Percentiles rank a stretch among this genome's conserved stretches.
phyloP scores from a whole-genome alignment of 2,329 filamentous ascomycete species.

The Colletotrichum trifolii region DNA sequence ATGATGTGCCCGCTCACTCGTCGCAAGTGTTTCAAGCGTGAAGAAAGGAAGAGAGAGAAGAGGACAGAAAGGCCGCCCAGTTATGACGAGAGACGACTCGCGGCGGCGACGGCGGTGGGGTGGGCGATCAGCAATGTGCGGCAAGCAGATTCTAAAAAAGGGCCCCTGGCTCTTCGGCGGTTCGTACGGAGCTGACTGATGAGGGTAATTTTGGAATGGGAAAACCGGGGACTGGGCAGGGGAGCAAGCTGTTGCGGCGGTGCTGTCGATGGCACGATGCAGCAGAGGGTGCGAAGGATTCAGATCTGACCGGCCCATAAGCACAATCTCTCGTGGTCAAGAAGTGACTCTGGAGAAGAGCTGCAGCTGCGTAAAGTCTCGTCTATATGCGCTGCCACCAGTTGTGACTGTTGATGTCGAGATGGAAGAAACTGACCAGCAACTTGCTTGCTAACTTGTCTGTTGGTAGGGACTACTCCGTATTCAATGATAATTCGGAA shows the following conservation, averaged over 20 bases:
- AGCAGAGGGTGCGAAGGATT: too few relatives aligned
- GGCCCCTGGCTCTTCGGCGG: neutral
- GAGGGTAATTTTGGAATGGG: neutral
- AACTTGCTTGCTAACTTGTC: too few relatives aligned
- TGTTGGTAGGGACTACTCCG: too few relatives aligned
- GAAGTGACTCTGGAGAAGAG: too few relatives aligned
- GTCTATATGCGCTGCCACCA: too few relatives aligned
- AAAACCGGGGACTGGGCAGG: slow-evolving; percentile 13
- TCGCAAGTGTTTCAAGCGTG: neutral
- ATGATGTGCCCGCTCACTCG: slow-evolving; percentile 1
- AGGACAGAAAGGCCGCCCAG: slow-evolving; percentile 3
- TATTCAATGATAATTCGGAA: slow-evolving; percentile 9
- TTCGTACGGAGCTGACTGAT: slow-evolving; percentile 19
- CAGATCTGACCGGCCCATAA: too few relatives aligned
- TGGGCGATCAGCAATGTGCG: slow-evolving; percentile 13
- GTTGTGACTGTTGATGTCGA: too few relatives aligned
- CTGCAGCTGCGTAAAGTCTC: too few relatives aligned
- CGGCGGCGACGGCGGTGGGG: slow-evolving; percentile 3
- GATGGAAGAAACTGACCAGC: too few relatives aligned
- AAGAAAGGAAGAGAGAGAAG: neutral
- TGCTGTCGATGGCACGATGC: too few relatives aligned
- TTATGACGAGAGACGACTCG: slow-evolving; percentile 9
- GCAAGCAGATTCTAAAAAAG: neutral
- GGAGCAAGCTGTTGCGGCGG: slow-evolving; percentile 3
- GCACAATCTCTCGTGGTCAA: too few relatives aligned